phyloP scores from a whole-genome alignment of 2,329 filamentous ascomycete species.

The Aspergillus bombycis region DNA sequence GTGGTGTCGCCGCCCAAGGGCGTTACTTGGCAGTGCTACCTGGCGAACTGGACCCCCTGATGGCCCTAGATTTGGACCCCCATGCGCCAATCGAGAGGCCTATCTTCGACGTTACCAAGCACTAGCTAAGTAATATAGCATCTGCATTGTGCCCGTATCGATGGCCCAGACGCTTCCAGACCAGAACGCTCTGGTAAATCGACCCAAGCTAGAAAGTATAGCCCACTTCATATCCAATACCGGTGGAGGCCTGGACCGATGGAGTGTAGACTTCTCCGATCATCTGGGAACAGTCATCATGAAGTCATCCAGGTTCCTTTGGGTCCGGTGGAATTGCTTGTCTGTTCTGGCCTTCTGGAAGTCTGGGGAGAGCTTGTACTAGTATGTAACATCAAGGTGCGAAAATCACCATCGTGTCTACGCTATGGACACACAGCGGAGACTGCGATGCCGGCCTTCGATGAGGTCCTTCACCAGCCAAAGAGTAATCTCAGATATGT shows the following conservation, averaged over 20 bases:
- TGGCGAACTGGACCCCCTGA: constrained; percentile 55
- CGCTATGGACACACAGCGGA: constrained; percentile 53
- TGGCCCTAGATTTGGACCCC: constrained; percentile 48
- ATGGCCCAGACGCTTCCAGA: constrained; percentile 46
- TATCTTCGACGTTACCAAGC: constrained; percentile 56
- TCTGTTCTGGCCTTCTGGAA: constrained; percentile 61
- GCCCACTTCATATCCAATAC: constrained; percentile 58
- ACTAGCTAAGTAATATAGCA: constrained; percentile 55
- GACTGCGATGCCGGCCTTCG: constrained; percentile 50
- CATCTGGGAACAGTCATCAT: background rate
- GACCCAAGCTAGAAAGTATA: constrained; percentile 51
- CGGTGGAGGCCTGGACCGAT: constrained; percentile 43
- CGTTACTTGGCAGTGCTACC: constrained; percentile 60
- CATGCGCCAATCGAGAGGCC: constrained; percentile 52
- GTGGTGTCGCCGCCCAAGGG: constrained; percentile 47
- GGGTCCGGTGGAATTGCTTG: constrained; percentile 56
- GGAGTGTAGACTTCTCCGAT: background rate
- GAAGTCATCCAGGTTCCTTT: constrained; percentile 47
- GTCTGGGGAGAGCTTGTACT: constrained; percentile 58
- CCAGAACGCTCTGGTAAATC: constrained; percentile 34
- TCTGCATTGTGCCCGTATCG: constrained; percentile 45
- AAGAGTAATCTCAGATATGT: background rate
- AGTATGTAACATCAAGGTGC: constrained; percentile 55
- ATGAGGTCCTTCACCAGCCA: constrained; percentile 49
- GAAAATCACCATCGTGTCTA: constrained; percentile 58